Evolutionary conservation across 352 stramenopile genomes (phyloP).

Genomic region (Paralagenidium karlingii): DNA sequence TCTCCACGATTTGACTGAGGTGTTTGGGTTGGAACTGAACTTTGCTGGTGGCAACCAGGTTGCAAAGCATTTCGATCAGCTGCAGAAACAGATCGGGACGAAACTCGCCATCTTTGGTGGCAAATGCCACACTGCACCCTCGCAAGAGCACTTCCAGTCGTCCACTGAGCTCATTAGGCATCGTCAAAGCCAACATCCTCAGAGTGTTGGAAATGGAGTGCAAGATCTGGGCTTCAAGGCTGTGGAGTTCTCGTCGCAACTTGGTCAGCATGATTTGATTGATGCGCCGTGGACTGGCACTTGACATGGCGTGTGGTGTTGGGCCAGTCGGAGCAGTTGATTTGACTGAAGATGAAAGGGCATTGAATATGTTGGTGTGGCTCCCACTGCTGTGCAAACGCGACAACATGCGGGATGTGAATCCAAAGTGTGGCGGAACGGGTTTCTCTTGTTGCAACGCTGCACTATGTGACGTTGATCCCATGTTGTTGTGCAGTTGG

Average conservation of each 20-base stretch:
- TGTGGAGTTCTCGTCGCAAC: constrained; percentile 36
- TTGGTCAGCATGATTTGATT: constrained; percentile 19
- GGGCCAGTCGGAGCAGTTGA: no score
- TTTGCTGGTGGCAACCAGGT: constrained; percentile 22
- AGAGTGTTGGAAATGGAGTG: constrained; percentile 41
- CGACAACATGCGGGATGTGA: constrained; percentile 69
- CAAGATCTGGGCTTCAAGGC: constrained; percentile 43
- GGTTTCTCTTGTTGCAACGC: constrained; percentile 3
- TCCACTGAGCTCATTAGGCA: constrained; percentile 19
- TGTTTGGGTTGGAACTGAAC: constrained; percentile 6
- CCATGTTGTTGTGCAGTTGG: not conserved
- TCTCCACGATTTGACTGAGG: constrained; percentile 21
- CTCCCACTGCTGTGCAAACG: constrained; percentile 39
- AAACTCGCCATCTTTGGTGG: constrained; percentile 50
- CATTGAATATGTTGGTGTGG: constrained; percentile 42
- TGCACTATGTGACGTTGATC: not conserved
- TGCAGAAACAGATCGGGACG: constrained; percentile 42
- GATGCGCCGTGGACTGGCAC: constrained; percentile 6
- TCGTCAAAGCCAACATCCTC: constrained; percentile 37
- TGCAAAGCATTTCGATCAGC: constrained; percentile 53
- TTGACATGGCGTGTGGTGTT: not conserved
- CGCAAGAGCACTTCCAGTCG: constrained; percentile 22
- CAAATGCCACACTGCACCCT: constrained; percentile 28
- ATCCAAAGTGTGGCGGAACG: constrained; percentile 16
- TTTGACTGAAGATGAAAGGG: constrained; percentile 22